Evolutionary conservation across 139 green algal species (phyloP), one percentile per base, ranked within the genome.

Genomic region (Asterochloris sp.): DNA sequence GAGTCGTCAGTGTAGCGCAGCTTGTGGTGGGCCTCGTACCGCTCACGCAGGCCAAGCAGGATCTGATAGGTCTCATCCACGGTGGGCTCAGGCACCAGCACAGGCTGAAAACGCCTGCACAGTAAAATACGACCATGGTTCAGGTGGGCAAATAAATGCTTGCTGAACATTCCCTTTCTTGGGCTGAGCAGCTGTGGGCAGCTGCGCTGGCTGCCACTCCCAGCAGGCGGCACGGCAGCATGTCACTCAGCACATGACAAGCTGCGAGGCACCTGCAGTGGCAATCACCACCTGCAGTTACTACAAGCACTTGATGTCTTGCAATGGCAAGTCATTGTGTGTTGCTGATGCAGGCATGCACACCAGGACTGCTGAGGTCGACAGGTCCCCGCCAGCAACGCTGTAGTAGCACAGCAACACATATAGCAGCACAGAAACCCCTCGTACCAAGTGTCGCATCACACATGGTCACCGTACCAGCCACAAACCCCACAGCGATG

Each of bases 21-120:
- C 94, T 99, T 99, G 94, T 99, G 97, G 89, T 99, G 97, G 24
- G 92, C 88, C 92, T 99, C 97, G 78, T 99, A 99, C 0, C 96
- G 90, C 92, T 99, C 96, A 13, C 84, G 81, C 74, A 92, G 85
- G 67, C 94, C 95, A 78, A 90, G 85, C 74, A 99, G 91, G 81
- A 99, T 99, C 88, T 98, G 90, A 73, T 96, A 98, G 0, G 96
- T 97, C 94, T 99, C 97, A 11, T 98, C 97, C n/a, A 99, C 93
- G 10, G 90, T 90, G 17, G 97, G 97, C 92, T 99, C 97, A 0
- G 96, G 96, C 66, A 98, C 95, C 47, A 76, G 81, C 6, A 86
- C 83, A 28, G 78, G 83, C 78, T 86, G 83, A 73, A 86, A 85
- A 74, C 78, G 78, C 28, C 74, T 85, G 82, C 12, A 85, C 0